phyloP scores from a whole-genome alignment of 2,329 filamentous ascomycete species.

The Zarea fungicola region DNA sequence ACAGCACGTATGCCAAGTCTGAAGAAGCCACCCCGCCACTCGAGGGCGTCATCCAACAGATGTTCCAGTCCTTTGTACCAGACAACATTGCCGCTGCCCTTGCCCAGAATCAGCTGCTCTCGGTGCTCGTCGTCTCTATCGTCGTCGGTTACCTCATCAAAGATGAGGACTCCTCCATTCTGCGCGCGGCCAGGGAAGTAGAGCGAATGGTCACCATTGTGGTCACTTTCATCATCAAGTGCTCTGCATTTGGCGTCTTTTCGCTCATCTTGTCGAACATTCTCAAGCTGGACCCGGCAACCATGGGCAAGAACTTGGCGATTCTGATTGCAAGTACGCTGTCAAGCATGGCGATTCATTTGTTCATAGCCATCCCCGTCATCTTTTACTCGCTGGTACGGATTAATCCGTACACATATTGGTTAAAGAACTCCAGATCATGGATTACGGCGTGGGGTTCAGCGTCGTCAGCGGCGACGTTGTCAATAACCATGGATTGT shows the following conservation, averaged over 20 bases:
- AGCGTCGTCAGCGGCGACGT: conserved; percentile 47
- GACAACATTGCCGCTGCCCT: conserved; percentile 43
- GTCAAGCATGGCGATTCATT: conserved; percentile 41
- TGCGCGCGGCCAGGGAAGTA: conserved; percentile 41
- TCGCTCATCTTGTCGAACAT: conserved; percentile 49
- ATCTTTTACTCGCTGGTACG: conserved; percentile 37
- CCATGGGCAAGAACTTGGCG: conserved; percentile 45
- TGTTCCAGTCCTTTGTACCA: conserved; percentile 46
- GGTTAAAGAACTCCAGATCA: conserved; percentile 43
- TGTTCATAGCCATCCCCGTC: conserved; percentile 40
- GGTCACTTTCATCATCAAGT: conserved; percentile 43
- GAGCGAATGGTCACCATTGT: conserved; percentile 42
- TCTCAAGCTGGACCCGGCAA: conserved; percentile 41
- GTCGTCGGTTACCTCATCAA: conserved; percentile 43
- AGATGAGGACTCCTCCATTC: conserved; percentile 28
- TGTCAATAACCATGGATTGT: conserved; percentile 43
- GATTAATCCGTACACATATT: conserved; percentile 42
- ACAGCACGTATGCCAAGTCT: conserved; percentile 26
- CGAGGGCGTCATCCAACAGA: conserved; percentile 39
- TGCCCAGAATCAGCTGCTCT: conserved; percentile 40
- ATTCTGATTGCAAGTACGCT: conserved; percentile 44
- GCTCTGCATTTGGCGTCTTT: conserved; percentile 48
- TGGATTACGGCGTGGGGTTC: conserved; percentile 53
- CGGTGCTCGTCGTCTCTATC: conserved; percentile 41
- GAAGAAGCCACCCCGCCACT: conserved; percentile 33